phyloP scores from a whole-genome alignment of 2,329 filamentous ascomycete genomes.

The Dactylonectria estremocensis region DNA sequence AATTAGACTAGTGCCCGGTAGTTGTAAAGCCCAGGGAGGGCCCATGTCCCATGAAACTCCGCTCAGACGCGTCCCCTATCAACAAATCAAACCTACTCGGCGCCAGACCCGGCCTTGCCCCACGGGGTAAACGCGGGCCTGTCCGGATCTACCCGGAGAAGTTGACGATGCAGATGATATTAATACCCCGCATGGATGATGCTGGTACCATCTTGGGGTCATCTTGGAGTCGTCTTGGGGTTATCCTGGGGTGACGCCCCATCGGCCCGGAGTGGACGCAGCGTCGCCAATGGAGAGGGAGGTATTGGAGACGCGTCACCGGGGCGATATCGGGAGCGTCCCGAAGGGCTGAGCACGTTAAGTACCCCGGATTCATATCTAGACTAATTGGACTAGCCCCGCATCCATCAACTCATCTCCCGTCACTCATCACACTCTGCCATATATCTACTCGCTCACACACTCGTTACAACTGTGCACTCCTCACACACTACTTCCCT shows the following conservation, averaged over 20 bases:
- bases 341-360: neutral
- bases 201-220: neutral
- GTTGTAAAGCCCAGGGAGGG: too few species aligned
- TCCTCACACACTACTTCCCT: neutral
- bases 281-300: neutral
- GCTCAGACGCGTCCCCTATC: neutral
- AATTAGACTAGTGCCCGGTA: too few species aligned
- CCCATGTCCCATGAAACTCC: too few species aligned
- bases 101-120: slow-evolving; percentile 5
- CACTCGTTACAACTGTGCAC: too few species aligned
- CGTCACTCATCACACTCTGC: too few species aligned
- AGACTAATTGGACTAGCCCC: neutral
- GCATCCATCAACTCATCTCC: neutral
- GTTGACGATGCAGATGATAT: neutral
- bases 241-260: too few species aligned
- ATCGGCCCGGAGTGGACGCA: too few species aligned
- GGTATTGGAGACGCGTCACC: neutral
- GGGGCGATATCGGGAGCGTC: slow-evolving; percentile 13
- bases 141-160: neutral
- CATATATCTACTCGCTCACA: too few species aligned
- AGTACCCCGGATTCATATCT: neutral
- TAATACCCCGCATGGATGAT: neutral
- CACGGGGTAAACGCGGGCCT: neutral
- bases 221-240: too few species aligned
- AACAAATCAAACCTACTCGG: neutral